Conservation (phyloP, 768 basidiomycete genomes). For the Epithele typhae region DNA sequence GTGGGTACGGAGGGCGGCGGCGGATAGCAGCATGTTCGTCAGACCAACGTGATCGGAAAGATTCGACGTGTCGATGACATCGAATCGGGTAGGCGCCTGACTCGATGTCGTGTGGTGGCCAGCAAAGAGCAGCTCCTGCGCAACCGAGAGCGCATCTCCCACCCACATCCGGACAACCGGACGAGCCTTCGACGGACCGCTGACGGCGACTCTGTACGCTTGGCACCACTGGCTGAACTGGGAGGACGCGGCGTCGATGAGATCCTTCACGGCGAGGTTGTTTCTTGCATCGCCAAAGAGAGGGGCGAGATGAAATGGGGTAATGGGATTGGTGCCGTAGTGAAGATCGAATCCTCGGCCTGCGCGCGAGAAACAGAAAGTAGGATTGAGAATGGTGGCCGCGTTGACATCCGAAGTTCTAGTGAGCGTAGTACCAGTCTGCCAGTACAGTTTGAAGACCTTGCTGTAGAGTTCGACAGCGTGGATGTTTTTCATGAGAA, state of each 20-base stretch:
- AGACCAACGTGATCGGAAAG: conserved; percentile 45
- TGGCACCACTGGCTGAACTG: conserved; percentile 36
- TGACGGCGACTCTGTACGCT: conserved; percentile 18
- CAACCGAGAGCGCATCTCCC: no score
- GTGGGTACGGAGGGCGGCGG: conserved; percentile 34
- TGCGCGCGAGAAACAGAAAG: conserved; percentile 37
- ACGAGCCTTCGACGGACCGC: no score
- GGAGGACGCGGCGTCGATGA: conserved; percentile 26
- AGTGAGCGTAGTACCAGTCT: conserved; percentile 35
- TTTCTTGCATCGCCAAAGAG: conserved; percentile 14
- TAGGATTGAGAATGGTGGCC: conserved; percentile 39
- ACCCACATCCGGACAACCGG: no score
- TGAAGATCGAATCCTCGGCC: conserved; percentile 39
- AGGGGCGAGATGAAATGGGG: conserved; percentile 38
- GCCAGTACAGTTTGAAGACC: conserved; percentile 35
- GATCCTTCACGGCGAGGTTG: conserved; percentile 14
- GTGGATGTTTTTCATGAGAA: conserved; percentile 19
- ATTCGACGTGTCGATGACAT: conserved; percentile 49
- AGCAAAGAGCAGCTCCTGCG: no score
- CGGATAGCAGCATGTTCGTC: conserved; percentile 37
- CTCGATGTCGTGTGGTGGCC: conserved; percentile 17
- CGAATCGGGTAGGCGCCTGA: conserved; percentile 33
- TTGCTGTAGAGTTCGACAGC: conserved; percentile 9
- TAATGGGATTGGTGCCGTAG: conserved; percentile 40
- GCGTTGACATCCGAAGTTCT: conserved; percentile 10